phyloP scores from a whole-genome alignment of 2,329 filamentous ascomycete genomes.

The Exophiala lecanii-corni region DNA sequence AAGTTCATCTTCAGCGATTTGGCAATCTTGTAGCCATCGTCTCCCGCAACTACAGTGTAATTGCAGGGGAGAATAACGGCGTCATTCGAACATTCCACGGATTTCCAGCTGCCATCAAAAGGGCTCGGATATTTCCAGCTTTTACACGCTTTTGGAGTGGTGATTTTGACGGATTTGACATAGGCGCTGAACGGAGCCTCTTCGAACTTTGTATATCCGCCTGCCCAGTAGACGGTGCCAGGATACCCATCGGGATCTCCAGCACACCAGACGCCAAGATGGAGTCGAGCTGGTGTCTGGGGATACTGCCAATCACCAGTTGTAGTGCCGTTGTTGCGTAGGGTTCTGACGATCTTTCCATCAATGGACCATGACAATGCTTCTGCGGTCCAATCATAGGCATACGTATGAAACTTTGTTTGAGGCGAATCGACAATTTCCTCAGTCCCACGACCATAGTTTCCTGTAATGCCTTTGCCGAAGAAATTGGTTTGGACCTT shows the following conservation, averaged over 20 bases:
- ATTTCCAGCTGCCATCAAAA: constrained; percentile 69
- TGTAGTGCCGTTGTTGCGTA: constrained; percentile 58
- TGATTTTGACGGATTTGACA: constrained; percentile 57
- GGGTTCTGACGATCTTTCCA: constrained; percentile 67
- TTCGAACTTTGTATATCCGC: constrained; percentile 62
- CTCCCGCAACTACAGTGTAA: constrained; percentile 22
- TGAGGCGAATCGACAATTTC: constrained; percentile 69
- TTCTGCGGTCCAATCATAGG: constrained; percentile 87
- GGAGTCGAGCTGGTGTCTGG: constrained; percentile 83
- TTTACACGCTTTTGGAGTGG: constrained; percentile 85
- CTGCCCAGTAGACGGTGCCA: constrained; percentile 84
- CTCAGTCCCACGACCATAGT: constrained; percentile 79
- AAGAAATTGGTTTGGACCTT: constrained; percentile 93
- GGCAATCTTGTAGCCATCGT: constrained; percentile 24
- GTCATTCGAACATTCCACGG: constrained; percentile 55
- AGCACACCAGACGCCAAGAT: constrained; percentile 94
- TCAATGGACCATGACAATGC: constrained; percentile 81
- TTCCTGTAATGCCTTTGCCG: constrained; percentile 77
- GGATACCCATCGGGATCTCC: constrained; percentile 70
- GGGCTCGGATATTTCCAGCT: constrained; percentile 73
- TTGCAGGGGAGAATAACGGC: constrained; percentile 22
- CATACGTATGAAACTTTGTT: constrained; percentile 77
- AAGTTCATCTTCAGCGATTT: constrained; percentile 19
- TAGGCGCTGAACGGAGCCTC: constrained; percentile 68
- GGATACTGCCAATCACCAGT: constrained; percentile 70